A percentile compares a stretch with the other conserved stretches of the same genome.
Evolutionary conservation across 805 yeast genomes (phyloP).

Genomic region (Sugiyamaella floridensis): DNA sequence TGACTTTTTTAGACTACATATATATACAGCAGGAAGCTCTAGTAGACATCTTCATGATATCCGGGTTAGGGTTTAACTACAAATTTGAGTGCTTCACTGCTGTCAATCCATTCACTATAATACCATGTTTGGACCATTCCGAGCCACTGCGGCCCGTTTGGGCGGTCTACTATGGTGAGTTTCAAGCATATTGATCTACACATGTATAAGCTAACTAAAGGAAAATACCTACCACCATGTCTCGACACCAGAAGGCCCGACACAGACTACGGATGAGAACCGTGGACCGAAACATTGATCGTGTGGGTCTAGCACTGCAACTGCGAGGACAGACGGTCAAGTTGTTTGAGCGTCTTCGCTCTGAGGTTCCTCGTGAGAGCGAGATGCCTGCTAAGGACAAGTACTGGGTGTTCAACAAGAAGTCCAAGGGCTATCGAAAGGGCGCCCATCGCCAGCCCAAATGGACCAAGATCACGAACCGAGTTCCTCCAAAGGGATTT

Average conservation of each 20-base stretch:
- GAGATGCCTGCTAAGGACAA: constrained; percentile 81
- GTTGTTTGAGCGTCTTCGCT: constrained; percentile 34
- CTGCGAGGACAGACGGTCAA: constrained; percentile 29
- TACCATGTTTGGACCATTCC: constrained; percentile 67
- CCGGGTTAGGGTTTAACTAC: background rate
- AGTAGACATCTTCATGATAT: too few species aligned
- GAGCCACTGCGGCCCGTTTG: constrained; percentile 44
- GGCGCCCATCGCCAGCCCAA: constrained; percentile 73
- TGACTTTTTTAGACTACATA: background rate
- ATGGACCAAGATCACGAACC: constrained; percentile 79
- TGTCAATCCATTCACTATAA: background rate
- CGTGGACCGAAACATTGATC: constrained; percentile 74
- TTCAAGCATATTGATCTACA: background rate
- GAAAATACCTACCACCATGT: constrained; percentile 74
- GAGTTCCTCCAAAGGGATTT: constrained; percentile 70
- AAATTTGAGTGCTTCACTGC: background rate
- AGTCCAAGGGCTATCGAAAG: constrained; percentile 74
- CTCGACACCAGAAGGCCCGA: constrained; percentile 72
- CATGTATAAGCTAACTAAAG: constrained; percentile 26
- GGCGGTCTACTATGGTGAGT: constrained; percentile 73
- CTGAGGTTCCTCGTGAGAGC: constrained; percentile 63
- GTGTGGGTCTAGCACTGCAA: constrained; percentile 46
- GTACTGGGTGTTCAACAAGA: constrained; percentile 76
- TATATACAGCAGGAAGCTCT: too few species aligned
- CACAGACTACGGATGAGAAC: constrained; percentile 74